Base-by-base conservation (phyloP, 2,329 filamentous ascomycete genomes). In the Neofusicoccum sp. region DNA sequence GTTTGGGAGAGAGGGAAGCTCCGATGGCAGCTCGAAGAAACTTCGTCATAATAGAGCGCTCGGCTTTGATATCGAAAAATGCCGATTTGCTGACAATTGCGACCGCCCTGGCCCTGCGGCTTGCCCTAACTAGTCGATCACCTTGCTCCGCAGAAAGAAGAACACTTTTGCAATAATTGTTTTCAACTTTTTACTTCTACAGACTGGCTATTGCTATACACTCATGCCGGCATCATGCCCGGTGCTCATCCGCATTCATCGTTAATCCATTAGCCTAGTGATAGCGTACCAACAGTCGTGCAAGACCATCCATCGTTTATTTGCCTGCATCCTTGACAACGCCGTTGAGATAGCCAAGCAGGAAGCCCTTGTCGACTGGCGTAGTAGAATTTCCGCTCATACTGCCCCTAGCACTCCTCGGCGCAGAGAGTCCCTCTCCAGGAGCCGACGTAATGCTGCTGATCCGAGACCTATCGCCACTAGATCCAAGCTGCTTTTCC, bases 341-440 rank as follows among this genome's bases (percentile, higher is more conserved):
- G 61, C 79, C 79, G 64, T 90, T 85, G 67, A 96, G 76, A 70
- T 91, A 95, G 8, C 84, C 88, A 56, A 95, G 79, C 70, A 96
- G 76, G 68, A 95, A 95, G 14, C 82, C 87, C 70, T 89, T 88
- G 66, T 95, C 87, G 0, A 85, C 88, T 0, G 89, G 84, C 51
- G 69, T 73, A 61, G 70, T 73, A 14, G 51, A 38, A 9, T 65
- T 68, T 20, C 45, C 49, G 31, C 53, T 62, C 34, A 47, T n/a
- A 44, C 51, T 53, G 9, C 31, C 44, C 9, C 58, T 48, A 2
- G 40, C 24, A 8, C 43, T 53, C 30, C 53, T 54, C 14, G 40
- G 26, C 11, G 16, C n/a, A 57, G 63, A n/a, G 47, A 51, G 9
- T 30, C 62, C 44, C 45, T 26, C n/a, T 54, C 60, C 48, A 61